Evolutionary conservation across 768 basidiomycete species (phyloP), one percentile per base, ranked within the genome.

Genomic region (Exidia glandulosa): DNA sequence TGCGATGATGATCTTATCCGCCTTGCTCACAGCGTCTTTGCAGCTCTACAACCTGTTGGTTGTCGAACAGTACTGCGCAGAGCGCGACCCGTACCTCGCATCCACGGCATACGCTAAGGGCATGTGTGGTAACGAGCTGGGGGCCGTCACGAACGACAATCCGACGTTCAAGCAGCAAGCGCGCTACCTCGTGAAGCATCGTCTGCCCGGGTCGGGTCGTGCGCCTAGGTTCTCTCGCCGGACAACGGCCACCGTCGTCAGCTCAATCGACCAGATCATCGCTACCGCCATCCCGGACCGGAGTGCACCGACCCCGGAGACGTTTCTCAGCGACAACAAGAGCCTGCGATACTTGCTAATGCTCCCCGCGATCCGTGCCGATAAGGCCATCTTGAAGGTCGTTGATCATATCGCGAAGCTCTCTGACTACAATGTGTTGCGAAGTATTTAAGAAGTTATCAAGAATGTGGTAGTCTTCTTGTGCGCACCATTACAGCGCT

Each of bases 121-220:
- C 60, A 88, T 97, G 73, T 99, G 96, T 69, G 96, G 98, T 64
- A 93, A 98, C 4, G 96, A 99, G 73, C 82, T 99, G 61, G 94
- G 98, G 68, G 72, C 84, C 25, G 95, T 99, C 71, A 98, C 96
- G 55, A 98, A 98, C 70, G 94, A 95, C 65, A 99, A 99, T 77
- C 86, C 94, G 13, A 99, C 98, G 96, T 99, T 94, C 82, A 99
- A 98, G 75, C 95, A 99, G 68, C 96, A 98, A 73, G 91, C 96
- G 57, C 87, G 96, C 32, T 99, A 99, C 74, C 84, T 99, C 60
- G 90, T 97, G 69, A 96, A 94, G 74, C 87, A 96, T 66, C 90
- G 96, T 63, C 86, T 91, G 63, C 84, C 89, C 16, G 96, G 98
- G 62, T n/a, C n/a, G n/a, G n/a, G n/a, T 83, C 98, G 32, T 99